These are phyloP conservation scores for Saccharomyces hybrid DNA, from an alignment of 1,139 yeast genomes.

Conservation along the genomic window DNA sequence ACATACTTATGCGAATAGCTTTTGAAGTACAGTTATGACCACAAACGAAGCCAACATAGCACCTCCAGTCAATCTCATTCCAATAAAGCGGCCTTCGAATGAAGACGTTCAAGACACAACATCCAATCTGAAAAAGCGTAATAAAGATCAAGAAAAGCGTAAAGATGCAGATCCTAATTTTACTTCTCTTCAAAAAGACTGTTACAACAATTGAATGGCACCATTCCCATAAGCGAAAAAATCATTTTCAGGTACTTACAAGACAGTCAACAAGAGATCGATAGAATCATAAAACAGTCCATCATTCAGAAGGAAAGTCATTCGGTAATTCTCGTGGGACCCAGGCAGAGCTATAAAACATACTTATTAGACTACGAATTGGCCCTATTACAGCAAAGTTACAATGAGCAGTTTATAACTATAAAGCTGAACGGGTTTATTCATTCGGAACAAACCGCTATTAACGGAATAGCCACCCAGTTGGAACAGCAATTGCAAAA, in stretches of 20 bases:
- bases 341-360: constrained; percentile 72
- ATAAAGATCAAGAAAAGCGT: neutral
- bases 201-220: constrained; percentile 19
- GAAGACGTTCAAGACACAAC: neutral
- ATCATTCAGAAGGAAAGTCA: constrained; percentile 68
- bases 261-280: constrained; percentile 38
- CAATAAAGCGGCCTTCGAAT: constrained; percentile 10
- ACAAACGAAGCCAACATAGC: neutral
- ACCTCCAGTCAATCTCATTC: constrained; percentile 12
- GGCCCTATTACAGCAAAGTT: constrained; percentile 36
- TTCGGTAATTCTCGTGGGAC: constrained; percentile 74
- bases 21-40: neutral
- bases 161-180: constrained; percentile 12
- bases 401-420: constrained; percentile 46
- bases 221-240: constrained; percentile 18
- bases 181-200: constrained; percentile 15
- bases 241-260: constrained; percentile 17
- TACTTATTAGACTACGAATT: constrained; percentile 54
- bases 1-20: neutral
- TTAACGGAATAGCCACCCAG: constrained; percentile 80
- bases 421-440: constrained; percentile 63
- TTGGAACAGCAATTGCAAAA: constrained; percentile 44
- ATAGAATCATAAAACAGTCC: constrained; percentile 55
- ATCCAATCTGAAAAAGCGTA: neutral
- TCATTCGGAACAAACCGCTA: constrained; percentile 68